phyloP scores from a whole-genome alignment of 192 early-diverging fungal species.

The Coemansia sp. region DNA sequence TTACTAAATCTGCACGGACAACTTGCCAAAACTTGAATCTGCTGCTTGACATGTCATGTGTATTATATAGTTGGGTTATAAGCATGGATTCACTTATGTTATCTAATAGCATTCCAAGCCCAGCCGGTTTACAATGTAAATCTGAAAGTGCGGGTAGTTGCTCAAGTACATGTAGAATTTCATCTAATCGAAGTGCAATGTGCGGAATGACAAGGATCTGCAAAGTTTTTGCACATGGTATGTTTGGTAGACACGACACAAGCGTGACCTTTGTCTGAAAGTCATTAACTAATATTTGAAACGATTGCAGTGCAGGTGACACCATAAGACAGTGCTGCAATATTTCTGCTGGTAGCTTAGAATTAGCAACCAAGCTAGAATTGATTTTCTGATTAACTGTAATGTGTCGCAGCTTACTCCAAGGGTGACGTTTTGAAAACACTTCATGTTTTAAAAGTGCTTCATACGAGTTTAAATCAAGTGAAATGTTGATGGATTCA shows the following conservation, averaged over 20 bases:
- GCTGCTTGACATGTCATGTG: background rate
- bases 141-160: background rate
- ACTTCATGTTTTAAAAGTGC: background rate
- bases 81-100: too few relatives aligned
- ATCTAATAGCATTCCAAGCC: too few relatives aligned
- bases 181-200: background rate
- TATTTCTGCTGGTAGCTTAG: background rate
- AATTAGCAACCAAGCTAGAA: background rate
- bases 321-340: background rate
- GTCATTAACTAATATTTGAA: background rate
- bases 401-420: background rate
- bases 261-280: background rate
- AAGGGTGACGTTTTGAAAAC: background rate
- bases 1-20: background rate
- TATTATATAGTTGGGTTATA: background rate
- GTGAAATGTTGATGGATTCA: background rate
- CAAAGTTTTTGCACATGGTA: background rate
- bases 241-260: background rate
- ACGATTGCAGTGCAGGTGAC: background rate
- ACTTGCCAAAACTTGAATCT: background rate
- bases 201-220: constrained; percentile 1
- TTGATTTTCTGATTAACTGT: background rate
- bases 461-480: background rate
- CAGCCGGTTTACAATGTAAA: background rate
- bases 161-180: background rate